Evolutionary conservation across 2,329 filamentous ascomycete species (phyloP).

Genomic region (Penicillium decumbens): DNA sequence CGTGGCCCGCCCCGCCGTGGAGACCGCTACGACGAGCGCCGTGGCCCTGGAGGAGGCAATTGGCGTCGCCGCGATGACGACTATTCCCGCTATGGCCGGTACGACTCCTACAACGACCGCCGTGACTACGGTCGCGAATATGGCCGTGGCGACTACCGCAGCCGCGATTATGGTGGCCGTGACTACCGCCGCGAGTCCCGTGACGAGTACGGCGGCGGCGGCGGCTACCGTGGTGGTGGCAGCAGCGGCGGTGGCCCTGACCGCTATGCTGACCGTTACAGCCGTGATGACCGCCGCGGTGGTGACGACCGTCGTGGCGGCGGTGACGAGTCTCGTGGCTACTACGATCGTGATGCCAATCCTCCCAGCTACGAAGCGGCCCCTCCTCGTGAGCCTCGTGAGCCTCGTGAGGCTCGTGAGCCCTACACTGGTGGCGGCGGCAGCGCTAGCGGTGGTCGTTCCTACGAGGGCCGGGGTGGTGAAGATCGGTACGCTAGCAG

Average conservation of each 20-base stretch:
- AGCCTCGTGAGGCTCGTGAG: constrained; percentile 35
- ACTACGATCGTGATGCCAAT: constrained; percentile 53
- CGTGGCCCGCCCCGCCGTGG: constrained; percentile 44
- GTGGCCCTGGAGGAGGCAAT: constrained; percentile 49
- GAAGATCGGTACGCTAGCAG: constrained; percentile 41
- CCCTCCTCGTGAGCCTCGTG: constrained; percentile 39
- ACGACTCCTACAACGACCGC: constrained; percentile 52
- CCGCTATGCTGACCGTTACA: constrained; percentile 46
- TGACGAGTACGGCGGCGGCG: constrained; percentile 42
- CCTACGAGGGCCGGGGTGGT: constrained; percentile 38
- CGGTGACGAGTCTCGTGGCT: constrained; percentile 38
- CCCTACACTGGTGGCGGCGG: constrained; percentile 24
- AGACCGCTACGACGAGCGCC: constrained; percentile 51
- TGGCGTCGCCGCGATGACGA: constrained; percentile 45
- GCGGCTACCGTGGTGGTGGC: constrained; percentile 32
- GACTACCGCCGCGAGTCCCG: constrained; percentile 45
- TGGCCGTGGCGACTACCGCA: constrained; percentile 53
- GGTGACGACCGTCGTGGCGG: constrained; percentile 42
- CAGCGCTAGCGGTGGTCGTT: constrained; percentile 18
- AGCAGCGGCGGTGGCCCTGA: constrained; percentile 26
- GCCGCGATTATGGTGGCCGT: constrained; percentile 31
- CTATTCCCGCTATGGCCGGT: constrained; percentile 43
- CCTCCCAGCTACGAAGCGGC: constrained; percentile 44
- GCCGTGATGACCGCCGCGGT: constrained; percentile 42
- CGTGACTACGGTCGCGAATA: constrained; percentile 59